phyloP scores from a whole-genome alignment of 2,329 filamentous ascomycete species.

The Penicillium verrucosum region DNA sequence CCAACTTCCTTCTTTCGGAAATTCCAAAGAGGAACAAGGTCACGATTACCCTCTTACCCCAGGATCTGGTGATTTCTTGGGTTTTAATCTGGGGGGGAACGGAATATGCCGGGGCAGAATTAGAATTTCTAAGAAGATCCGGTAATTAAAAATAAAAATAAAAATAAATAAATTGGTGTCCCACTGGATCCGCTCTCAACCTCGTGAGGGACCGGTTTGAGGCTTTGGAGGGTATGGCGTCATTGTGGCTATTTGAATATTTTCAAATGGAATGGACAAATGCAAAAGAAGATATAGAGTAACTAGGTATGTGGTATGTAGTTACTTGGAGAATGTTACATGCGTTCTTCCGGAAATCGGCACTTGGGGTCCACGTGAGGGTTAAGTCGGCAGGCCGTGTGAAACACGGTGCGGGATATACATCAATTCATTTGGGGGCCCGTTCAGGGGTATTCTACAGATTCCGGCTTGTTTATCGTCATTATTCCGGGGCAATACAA shows the following conservation, averaged over 20 bases:
- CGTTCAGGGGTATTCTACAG: not conserved
- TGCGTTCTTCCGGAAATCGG: slow-evolving; percentile 4
- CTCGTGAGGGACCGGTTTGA: not conserved
- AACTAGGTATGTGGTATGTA: too few species aligned
- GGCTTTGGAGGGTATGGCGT: too few species aligned
- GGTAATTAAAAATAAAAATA: too few species aligned
- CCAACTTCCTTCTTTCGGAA: not conserved
- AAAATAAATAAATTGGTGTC: not conserved
- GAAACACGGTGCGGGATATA: slow-evolving; percentile 3
- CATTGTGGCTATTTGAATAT: too few species aligned
- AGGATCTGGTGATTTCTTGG: too few species aligned
- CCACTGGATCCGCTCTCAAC: not conserved
- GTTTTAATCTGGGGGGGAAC: not conserved
- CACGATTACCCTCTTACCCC: not conserved
- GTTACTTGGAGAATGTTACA: not conserved
- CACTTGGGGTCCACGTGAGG: slow-evolving; percentile 4
- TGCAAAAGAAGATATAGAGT: too few species aligned
- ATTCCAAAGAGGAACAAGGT: not conserved
- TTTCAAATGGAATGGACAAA: too few species aligned
- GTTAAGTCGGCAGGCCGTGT: slow-evolving; percentile 2
- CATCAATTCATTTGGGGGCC: not conserved
- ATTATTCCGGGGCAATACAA: not conserved
- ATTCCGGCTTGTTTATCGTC: not conserved
- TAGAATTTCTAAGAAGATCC: not conserved
- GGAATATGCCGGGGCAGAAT: not conserved